Conservation (phyloP, 2,329 filamentous ascomycete species). For the Arthroderma sp. region DNA sequence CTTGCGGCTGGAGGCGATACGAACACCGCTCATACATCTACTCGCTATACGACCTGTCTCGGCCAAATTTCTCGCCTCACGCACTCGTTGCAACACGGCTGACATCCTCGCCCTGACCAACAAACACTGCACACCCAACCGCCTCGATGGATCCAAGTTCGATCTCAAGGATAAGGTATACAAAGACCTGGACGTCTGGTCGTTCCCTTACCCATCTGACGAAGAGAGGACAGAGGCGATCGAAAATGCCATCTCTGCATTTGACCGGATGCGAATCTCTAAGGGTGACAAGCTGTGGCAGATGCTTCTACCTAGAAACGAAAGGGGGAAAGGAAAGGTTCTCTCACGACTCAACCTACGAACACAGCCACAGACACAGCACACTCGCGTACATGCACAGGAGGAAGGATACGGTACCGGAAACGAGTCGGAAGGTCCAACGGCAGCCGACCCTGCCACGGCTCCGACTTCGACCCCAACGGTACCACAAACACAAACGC, state of each 20-base stretch:
- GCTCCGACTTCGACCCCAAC: constrained; percentile 21
- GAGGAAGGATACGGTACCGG: constrained; percentile 28
- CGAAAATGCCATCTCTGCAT: constrained; percentile 50
- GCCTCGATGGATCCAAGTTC: constrained; percentile 39
- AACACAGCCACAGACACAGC: constrained; percentile 31
- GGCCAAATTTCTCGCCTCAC: constrained; percentile 35
- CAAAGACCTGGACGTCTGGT: constrained; percentile 51
- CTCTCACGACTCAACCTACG: constrained; percentile 47
- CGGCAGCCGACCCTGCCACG: constrained; percentile 4
- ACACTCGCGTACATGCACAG: constrained; percentile 26
- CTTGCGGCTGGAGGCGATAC: constrained; percentile 33
- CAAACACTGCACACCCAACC: constrained; percentile 43
- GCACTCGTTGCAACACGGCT: constrained; percentile 38
- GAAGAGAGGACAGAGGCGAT: constrained; percentile 49
- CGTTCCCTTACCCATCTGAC: constrained; percentile 45
- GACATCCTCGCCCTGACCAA: constrained; percentile 38
- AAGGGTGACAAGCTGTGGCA: constrained; percentile 53
- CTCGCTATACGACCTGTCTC: constrained; percentile 43
- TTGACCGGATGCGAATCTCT: constrained; percentile 49
- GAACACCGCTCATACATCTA: constrained; percentile 38
- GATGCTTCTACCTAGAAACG: constrained; percentile 46
- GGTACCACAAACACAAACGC: constrained; percentile 13
- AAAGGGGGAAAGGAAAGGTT: constrained; percentile 50
- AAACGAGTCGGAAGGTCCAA: constrained; percentile 27
- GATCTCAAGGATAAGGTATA: constrained; percentile 47